Percentiles rank a stretch among this genome's conserved stretches.
Conservation (phyloP, 148 eudicot species). For the Rhododendron ferrugineum region DNA sequence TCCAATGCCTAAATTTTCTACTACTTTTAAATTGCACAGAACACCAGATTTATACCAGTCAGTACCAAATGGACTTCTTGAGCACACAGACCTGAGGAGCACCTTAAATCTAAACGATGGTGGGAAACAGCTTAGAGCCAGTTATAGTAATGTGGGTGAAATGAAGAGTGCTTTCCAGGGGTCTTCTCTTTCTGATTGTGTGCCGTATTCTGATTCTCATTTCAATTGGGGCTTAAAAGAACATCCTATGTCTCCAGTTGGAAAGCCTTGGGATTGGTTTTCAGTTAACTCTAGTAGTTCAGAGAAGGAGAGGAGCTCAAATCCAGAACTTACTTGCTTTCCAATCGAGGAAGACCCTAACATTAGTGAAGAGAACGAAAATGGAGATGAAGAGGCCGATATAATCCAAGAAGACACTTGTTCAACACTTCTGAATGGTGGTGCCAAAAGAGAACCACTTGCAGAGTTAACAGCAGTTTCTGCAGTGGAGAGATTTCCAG, state of each 20-base stretch:
- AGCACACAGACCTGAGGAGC: constrained; percentile 32
- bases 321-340: constrained; percentile 77
- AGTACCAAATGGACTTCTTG: constrained; percentile 55
- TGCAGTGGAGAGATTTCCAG: constrained; percentile 22
- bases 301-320: constrained; percentile 46
- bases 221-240: constrained; percentile 32
- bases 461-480: constrained; percentile 23
- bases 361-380: constrained; percentile 51
- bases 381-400: constrained; percentile 31
- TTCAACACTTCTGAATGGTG: constrained; percentile 16
- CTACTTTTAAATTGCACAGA: constrained; percentile 27
- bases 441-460: constrained; percentile 16
- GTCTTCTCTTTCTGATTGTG: constrained; percentile 39
- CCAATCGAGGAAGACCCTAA: constrained; percentile 85
- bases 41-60: constrained; percentile 42
- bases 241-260: constrained; percentile 53
- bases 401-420: constrained; percentile 23
- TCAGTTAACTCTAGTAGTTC: constrained; percentile 59
- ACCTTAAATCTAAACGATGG: constrained; percentile 21
- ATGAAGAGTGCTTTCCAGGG: constrained; percentile 25
- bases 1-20: constrained; percentile 49
- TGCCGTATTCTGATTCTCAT: constrained; percentile 38
- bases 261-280: constrained; percentile 46
- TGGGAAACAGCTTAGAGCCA: constrained; percentile 16
- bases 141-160: constrained; percentile 17